These are phyloP conservation scores for Periconia digitata DNA, from an alignment of 2,329 filamentous ascomycete genomes.

Conservation along the genomic window DNA sequence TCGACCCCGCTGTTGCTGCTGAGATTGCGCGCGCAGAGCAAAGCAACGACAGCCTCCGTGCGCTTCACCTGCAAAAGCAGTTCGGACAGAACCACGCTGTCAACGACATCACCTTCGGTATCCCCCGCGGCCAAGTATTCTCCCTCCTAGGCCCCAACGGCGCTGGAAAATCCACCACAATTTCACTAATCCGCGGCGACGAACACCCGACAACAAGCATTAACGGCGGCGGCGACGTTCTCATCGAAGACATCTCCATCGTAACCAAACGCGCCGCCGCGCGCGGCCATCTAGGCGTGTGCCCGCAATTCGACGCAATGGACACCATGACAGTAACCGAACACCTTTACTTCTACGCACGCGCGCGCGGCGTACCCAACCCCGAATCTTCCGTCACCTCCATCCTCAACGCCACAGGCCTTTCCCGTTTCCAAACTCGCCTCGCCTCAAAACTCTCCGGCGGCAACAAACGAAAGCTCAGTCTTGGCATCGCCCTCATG, in stretches of 20 bases:
- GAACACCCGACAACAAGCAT: slow-evolving; percentile 65
- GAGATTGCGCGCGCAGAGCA: slow-evolving; percentile 66
- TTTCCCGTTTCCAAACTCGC: slow-evolving; percentile 68
- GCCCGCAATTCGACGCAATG: slow-evolving; percentile 75
- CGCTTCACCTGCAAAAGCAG: slow-evolving; percentile 76
- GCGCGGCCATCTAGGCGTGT: slow-evolving; percentile 81
- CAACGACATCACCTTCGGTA: slow-evolving; percentile 84
- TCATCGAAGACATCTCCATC: slow-evolving; percentile 77
- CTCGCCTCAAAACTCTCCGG: slow-evolving; percentile 82
- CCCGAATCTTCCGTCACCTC: slow-evolving; percentile 76
- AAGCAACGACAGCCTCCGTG: slow-evolving; percentile 70
- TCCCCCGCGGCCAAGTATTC: slow-evolving; percentile 80
- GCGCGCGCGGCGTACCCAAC: slow-evolving; percentile 75
- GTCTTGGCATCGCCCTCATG: slow-evolving; percentile 86
- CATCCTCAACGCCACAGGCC: slow-evolving; percentile 78
- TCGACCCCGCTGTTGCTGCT: slow-evolving; percentile 61
- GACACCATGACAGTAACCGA: slow-evolving; percentile 89
- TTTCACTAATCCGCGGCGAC: slow-evolving; percentile 87
- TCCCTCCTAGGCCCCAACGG: slow-evolving; percentile 88
- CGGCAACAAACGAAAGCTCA: slow-evolving; percentile 92
- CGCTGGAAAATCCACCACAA: slow-evolving; percentile 88
- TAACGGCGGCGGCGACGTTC: slow-evolving; percentile 70
- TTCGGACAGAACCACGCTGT: slow-evolving; percentile 75
- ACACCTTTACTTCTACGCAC: slow-evolving; percentile 85
- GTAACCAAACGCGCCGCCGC: slow-evolving; percentile 71